A percentile compares a stretch with the other conserved stretches of the same genome.
Conservation (phyloP, 2,329 filamentous ascomycete species). For the Penicillium sp. region DNA sequence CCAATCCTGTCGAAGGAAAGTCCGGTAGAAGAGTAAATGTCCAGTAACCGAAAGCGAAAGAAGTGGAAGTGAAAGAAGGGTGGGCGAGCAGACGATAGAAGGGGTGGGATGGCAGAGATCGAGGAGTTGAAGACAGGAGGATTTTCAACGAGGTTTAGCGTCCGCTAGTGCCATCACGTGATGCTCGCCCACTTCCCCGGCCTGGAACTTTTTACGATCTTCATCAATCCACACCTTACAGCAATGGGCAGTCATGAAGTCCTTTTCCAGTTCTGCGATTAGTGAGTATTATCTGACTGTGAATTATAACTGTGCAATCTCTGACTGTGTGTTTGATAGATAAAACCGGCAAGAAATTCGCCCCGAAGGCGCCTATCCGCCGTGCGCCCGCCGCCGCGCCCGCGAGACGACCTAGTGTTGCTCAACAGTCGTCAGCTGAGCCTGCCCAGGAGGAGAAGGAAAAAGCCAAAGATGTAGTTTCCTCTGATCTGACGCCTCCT, state of each 20-base stretch:
- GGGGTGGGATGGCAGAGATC: constrained; percentile 19
- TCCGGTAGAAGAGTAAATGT: constrained; percentile 4
- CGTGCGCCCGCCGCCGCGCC: constrained; percentile 38
- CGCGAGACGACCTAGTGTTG: constrained; percentile 34
- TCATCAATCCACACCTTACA: constrained; percentile 10
- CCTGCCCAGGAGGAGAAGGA: constrained; percentile 3
- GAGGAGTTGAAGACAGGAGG: constrained; percentile 33
- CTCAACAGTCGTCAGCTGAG: constrained; percentile 25
- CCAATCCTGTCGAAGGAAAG: constrained; percentile 15
- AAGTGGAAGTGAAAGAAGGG: not conserved
- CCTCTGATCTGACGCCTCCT: not conserved
- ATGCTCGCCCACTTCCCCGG: constrained; percentile 24
- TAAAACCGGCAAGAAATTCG: constrained; percentile 69
- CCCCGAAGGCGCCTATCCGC: constrained; percentile 59
- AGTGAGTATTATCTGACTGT: constrained; percentile 29
- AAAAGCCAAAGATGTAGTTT: constrained; percentile 3
- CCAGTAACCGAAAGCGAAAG: constrained; percentile 3
- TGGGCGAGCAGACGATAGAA: constrained; percentile 10
- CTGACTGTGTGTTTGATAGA: constrained; percentile 24
- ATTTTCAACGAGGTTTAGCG: constrained; percentile 35
- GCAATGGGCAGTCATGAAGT: constrained; percentile 35
- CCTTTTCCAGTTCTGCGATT: constrained; percentile 49
- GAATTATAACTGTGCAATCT: not conserved
- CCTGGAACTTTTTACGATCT: constrained; percentile 18
- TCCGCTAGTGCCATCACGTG: constrained; percentile 34